Conservation (phyloP, 2,329 filamentous ascomycete genomes). For the Botrytis cinerea region DNA sequence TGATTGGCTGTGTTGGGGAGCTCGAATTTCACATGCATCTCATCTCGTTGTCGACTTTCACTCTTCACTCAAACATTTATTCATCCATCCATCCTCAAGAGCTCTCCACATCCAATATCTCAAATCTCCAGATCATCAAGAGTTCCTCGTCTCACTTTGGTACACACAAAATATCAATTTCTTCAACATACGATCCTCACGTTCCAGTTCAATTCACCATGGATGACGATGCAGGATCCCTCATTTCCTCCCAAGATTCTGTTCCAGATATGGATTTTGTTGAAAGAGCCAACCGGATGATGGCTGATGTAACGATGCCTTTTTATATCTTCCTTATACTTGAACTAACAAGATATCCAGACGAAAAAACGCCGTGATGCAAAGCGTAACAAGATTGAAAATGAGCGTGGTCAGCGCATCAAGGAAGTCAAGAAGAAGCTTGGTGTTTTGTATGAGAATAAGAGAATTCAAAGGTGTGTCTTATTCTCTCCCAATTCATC, state of each 20-base stretch:
- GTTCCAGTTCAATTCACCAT: background rate
- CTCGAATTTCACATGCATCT: conserved; percentile 1
- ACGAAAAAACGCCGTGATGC: conserved; percentile 35
- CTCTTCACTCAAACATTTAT: background rate
- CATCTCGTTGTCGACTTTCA: background rate
- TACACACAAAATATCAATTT: background rate
- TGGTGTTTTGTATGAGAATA: conserved; percentile 32
- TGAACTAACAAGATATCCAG: conserved; percentile 26
- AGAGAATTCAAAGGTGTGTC: conserved; percentile 37
- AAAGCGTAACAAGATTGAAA: conserved; percentile 37
- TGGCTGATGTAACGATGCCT: background rate
- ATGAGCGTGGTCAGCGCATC: conserved; percentile 33
- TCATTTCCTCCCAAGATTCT: background rate
- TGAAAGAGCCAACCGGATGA: conserved; percentile 10
- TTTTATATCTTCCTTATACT: background rate
- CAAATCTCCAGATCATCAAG: background rate
- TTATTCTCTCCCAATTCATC: background rate
- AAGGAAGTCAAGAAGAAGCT: conserved; percentile 35
- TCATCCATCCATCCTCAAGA: background rate
- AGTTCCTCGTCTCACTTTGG: background rate
- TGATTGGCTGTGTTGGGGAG: conserved; percentile 17
- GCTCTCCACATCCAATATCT: background rate
- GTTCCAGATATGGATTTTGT: conserved; percentile 4
- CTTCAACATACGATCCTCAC: background rate
- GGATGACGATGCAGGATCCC: background rate